Evolutionary conservation across 768 basidiomycete species (phyloP), one percentile per base, ranked within the genome.

Genomic region (Rubroboletus satanas): DNA sequence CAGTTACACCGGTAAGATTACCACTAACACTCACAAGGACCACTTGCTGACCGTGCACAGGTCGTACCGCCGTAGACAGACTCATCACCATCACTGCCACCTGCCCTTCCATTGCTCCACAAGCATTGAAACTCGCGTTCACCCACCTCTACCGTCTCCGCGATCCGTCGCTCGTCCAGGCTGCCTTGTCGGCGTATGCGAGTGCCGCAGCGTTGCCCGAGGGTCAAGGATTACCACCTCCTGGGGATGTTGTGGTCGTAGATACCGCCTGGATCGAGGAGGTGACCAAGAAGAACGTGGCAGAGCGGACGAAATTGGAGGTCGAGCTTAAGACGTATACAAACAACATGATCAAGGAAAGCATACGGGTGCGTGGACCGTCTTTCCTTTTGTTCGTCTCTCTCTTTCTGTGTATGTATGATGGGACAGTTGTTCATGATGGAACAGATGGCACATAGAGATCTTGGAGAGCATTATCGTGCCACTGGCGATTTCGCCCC

Each of bases 271-370:
- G 93, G 94, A 71, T 83, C 17, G 89, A 94, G 41, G 82, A 86
- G 61, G 79, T 74, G 29, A 74, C 76, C 41, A 76, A 80, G 56
- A 83, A 79, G 70, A 92, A 89, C 63, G 74, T 77, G 57, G 80
- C 81, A n/a, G 92, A 95, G 66, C 78, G 77, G 55, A 81, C 80
- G n/a, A 91, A 88, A 69, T 75, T 97, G 54, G 95, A 97, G 74
- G 88, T 94, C 6, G 96, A 98, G 69, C 76, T 98, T 66, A 95
- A 93, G 81, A 91, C 88, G 11, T 98, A 98, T 66, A 80, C 85
- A 60, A 94, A 90, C 63, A 98, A 97, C 69, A 88, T 98, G 86
- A 97, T 98, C 78, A 98, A 97, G 73, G 96, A 98, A 79, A 94
- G 91, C 78, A 95, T 97, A 62, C 78, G 96, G 64, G 93, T 96